Base-by-base conservation (phyloP, 257 asterid species). In the Solanum sejunctum region DNA sequence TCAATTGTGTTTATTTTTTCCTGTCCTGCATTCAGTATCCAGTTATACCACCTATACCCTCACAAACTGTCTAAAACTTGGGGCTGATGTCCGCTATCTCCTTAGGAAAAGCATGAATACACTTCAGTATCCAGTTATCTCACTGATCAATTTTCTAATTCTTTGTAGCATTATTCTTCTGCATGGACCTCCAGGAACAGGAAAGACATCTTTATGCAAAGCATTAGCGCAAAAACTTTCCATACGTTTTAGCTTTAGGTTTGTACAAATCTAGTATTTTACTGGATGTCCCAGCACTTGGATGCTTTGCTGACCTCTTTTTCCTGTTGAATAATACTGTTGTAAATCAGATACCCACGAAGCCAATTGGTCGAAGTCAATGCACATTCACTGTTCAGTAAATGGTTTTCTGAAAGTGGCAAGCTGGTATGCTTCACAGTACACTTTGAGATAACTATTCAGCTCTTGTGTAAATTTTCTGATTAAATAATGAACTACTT, bases 321-420 rank as follows among this genome's bases (percentile, higher is more conserved):
- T 78, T 54, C 71, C 69, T 69, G 51, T 79, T 86, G 58, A 80
- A 67, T 81, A 72, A 67, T 83, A 57, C 81, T 26, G 26, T 64
- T 26, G 80, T 72, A 84, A 64, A 77, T 85, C 93, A 97, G 99
- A 88, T 97, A 93, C 89, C 91, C 96, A 0, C 98, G 91, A 57
- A 88, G 94, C 92, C 99, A 97, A 90, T 89, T 97, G 93, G 91
- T 97, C 12, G 99, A 95, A 92, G 96, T 97, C 73, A 95, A 97
- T 90, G 99, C 98, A 66, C 99, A 97, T 90, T 95, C 98, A 87
- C 91, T 97, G 89, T 97, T 97, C 89, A 97, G 99, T 88, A 97
- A 97, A 93, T 97, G 98, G 98, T 97, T 97, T 88, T 97, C 99
- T 80, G 99, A 97, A 91, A 97, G 99, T 88, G 99, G 99, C 88